Evolutionary conservation across 2,329 filamentous ascomycete species (phyloP).

Genomic region (Alternaria longipes): DNA sequence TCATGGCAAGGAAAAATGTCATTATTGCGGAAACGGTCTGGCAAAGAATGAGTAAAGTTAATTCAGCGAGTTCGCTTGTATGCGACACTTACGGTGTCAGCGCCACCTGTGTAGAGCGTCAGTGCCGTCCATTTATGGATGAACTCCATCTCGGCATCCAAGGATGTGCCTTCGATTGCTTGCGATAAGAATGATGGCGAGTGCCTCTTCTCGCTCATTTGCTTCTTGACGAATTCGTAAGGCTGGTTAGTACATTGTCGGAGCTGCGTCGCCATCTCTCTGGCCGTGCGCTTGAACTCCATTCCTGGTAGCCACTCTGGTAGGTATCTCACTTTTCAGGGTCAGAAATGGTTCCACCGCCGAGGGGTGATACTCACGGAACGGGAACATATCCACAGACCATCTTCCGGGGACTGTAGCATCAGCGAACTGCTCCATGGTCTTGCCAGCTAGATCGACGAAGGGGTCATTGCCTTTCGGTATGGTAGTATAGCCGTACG

Average conservation of each 20-base stretch:
- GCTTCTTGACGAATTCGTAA: conserved; percentile 55
- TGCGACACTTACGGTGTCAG: conserved; percentile 48
- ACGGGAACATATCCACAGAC: conserved; percentile 59
- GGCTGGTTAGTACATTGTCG: conserved; percentile 49
- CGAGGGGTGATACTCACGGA: conserved; percentile 36
- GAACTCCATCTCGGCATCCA: conserved; percentile 43
- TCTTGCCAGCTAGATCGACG: conserved; percentile 53
- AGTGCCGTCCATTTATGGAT: conserved; percentile 56
- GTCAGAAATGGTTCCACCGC: background rate
- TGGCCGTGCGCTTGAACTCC: conserved; percentile 25
- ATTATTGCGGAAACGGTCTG: conserved; percentile 54
- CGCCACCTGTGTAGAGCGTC: conserved; percentile 55
- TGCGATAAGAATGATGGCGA: conserved; percentile 54
- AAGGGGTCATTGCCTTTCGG: conserved; percentile 54
- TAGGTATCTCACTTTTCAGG: conserved; percentile 46
- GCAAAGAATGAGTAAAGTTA: background rate
- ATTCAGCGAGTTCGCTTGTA: background rate
- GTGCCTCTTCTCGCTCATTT: conserved; percentile 46
- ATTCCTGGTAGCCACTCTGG: conserved; percentile 59
- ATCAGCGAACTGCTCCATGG: conserved; percentile 54
- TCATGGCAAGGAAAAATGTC: conserved; percentile 63
- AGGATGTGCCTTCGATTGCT: conserved; percentile 43
- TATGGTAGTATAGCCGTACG: conserved; percentile 57
- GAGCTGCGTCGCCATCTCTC: conserved; percentile 37
- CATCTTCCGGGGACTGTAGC: conserved; percentile 56